A percentile compares a stretch with the other conserved stretches of the same genome.
Conservation (phyloP, 257 asterid genomes). For the Solanum virginianum region DNA sequence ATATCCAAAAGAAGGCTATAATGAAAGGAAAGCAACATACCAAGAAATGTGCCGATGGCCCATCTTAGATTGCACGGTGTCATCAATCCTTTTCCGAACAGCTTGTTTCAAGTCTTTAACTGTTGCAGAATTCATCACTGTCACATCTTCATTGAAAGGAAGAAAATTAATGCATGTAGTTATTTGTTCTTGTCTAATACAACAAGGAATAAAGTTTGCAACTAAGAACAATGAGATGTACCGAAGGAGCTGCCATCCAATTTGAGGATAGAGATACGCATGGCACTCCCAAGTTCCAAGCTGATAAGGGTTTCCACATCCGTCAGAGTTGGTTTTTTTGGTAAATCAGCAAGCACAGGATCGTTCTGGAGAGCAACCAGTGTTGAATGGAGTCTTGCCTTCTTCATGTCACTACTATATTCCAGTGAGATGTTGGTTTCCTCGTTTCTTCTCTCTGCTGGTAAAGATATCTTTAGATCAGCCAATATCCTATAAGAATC, state of each 20-base stretch:
- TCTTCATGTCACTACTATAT: constrained; percentile 49
- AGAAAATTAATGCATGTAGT: background rate
- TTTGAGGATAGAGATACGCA: constrained; percentile 69
- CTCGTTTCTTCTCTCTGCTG: constrained; percentile 14
- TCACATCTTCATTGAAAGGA: constrained; percentile 34
- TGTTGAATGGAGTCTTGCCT: constrained; percentile 56
- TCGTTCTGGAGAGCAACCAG: constrained; percentile 63
- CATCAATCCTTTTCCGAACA: constrained; percentile 49
- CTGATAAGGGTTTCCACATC: constrained; percentile 88
- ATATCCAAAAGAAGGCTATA: background rate
- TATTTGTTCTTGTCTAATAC: constrained; percentile 11
- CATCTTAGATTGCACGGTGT: constrained; percentile 68
- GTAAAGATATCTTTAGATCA: background rate
- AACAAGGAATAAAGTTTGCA: constrained; percentile 15
- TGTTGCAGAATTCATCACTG: constrained; percentile 62
- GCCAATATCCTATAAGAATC: background rate
- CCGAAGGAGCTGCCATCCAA: constrained; percentile 59
- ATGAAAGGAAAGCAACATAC: constrained; percentile 18
- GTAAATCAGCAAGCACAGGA: constrained; percentile 74
- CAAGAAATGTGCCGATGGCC: constrained; percentile 95
- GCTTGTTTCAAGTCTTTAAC: constrained; percentile 70
- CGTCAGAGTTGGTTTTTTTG: constrained; percentile 54
- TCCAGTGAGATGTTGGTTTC: constrained; percentile 29
- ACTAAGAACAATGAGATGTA: constrained; percentile 9
- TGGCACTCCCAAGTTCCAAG: constrained; percentile 93